A percentile compares a stretch with the other conserved stretches of the same genome.
These are phyloP conservation scores for Aspergillus cavernicola DNA, from an alignment of 495 filamentous ascomycete species.

Conservation along the genomic window DNA sequence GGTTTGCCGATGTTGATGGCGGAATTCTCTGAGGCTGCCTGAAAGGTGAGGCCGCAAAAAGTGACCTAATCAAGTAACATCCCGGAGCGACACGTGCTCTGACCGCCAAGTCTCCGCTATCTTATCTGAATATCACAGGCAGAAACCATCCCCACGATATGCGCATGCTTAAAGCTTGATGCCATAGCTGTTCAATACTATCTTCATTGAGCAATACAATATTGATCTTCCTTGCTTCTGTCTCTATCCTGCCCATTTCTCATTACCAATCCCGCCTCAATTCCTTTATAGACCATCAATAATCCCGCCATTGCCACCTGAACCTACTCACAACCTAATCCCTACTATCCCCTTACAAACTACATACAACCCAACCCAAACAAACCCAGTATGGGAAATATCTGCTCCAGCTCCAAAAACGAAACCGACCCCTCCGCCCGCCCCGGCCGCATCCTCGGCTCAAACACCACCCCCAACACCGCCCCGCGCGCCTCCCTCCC, in stretches of 20 bases:
- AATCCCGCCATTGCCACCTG: no score
- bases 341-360: no score
- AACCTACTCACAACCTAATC: no score
- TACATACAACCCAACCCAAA: background rate
- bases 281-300: no score
- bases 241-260: no score
- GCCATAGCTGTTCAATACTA: background rate
- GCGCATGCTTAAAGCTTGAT: no score
- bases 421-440: slow-evolving; percentile 52
- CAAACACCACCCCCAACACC: slow-evolving; percentile 33
- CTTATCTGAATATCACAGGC: slow-evolving; percentile 4
- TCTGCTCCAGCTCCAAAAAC: slow-evolving; percentile 64
- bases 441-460: slow-evolving; percentile 60
- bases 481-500: slow-evolving; percentile 37
- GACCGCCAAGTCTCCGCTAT: slow-evolving; percentile 8
- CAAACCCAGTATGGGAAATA: slow-evolving; percentile 60
- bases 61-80: background rate
- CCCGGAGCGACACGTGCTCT: slow-evolving; percentile 7
- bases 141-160: no score
- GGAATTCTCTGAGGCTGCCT: slow-evolving; percentile 1
- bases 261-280: no score
- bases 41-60: background rate
- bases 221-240: no score
- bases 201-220: no score
- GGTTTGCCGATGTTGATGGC: background rate